Evolutionary conservation across 257 asterid genomes (phyloP), one percentile per base, ranked within the genome.

Genomic region (Salvia splendens): DNA sequence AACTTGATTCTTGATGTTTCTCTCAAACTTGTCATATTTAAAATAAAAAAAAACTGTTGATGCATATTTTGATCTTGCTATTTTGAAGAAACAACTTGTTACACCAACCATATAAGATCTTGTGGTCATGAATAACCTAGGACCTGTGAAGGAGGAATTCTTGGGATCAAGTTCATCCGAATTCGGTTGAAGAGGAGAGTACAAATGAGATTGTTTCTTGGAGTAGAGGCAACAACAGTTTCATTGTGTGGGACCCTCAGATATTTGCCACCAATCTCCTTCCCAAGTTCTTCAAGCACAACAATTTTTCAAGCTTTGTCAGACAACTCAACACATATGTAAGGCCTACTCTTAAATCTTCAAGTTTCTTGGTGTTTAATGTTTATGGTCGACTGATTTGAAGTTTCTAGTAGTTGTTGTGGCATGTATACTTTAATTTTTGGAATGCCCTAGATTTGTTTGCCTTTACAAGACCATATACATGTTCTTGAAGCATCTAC

Each of bases 301-400:
- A 46, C 81, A 89, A 87, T 68, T 85, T 89, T 86, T 87, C 95
- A 10, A 84, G 92, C 88, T 86, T 86, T 77, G 92, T 89, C 69
- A 73, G 79, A 73, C 96, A 89, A 78, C 95, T 89, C 75, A 87
- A 89, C 47, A 84, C 91, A 53, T 89, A 89, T 78, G 95, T 89
- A 81, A 83, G 88, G 52, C 30, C 8, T 1, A 14, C 28, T 58
- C 40, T 54, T n/a, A 1, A 36, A 3, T 14, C 50, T 64, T 17
- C 3, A 8, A 3, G 14, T 46, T 3, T n/a, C 2, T 12, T 8
- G 30, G 30, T 24, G 30, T 24, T 24, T 24, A 24, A 24, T 24
- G 30, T 24, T 24, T 24, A n/a, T 12, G 41, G 24, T 12, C 6
- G 30, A 15, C n/a, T 49, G 2, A 47, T 9, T 47, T 47, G 20